Conservation (phyloP, 176 grass and related monocot genomes). For the Poa annua region DNA sequence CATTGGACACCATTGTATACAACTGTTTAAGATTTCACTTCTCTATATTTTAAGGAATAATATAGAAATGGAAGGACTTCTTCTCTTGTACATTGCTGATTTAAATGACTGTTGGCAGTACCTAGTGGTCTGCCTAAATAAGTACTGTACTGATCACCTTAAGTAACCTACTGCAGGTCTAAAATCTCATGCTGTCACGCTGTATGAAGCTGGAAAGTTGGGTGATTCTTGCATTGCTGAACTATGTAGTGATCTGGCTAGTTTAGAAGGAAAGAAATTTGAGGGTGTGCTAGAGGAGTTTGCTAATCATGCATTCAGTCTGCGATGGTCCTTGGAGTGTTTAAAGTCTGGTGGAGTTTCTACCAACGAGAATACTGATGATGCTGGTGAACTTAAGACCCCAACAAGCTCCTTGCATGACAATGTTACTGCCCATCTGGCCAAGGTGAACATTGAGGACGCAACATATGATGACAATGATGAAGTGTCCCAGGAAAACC, state of each 20-base stretch:
- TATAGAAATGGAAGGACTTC: conserved; percentile 28
- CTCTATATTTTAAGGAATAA: neutral
- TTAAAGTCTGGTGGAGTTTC: conserved; percentile 81
- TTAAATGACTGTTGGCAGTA: conserved; percentile 12
- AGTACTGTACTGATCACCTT: conserved; percentile 19
- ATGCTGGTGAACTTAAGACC: conserved; percentile 44
- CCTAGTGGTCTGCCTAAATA: conserved; percentile 21
- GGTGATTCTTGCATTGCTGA: conserved; percentile 89
- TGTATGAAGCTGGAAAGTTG: conserved; percentile 98
- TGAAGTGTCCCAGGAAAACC: conserved; percentile 27
- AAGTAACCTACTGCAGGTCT: conserved; percentile 68
- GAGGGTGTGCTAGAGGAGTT: conserved; percentile 98
- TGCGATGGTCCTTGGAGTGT: conserved; percentile 85
- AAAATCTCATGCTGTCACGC: conserved; percentile 97
- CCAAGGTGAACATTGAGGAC: conserved; percentile 49
- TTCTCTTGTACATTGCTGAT: conserved; percentile 4
- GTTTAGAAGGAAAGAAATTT: conserved; percentile 92
- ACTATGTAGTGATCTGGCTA: conserved; percentile 87
- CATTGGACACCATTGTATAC: neutral
- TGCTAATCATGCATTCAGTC: conserved; percentile 94
- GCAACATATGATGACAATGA: conserved; percentile 10
- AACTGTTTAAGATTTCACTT: neutral
- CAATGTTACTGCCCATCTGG: conserved; percentile 30
- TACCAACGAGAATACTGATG: conserved; percentile 39
- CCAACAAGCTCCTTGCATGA: conserved; percentile 43